Percentiles rank a stretch among this genome's conserved stretches.
Evolutionary conservation across 768 basidiomycete species (phyloP).

Genomic region (Boletellus ananas): DNA sequence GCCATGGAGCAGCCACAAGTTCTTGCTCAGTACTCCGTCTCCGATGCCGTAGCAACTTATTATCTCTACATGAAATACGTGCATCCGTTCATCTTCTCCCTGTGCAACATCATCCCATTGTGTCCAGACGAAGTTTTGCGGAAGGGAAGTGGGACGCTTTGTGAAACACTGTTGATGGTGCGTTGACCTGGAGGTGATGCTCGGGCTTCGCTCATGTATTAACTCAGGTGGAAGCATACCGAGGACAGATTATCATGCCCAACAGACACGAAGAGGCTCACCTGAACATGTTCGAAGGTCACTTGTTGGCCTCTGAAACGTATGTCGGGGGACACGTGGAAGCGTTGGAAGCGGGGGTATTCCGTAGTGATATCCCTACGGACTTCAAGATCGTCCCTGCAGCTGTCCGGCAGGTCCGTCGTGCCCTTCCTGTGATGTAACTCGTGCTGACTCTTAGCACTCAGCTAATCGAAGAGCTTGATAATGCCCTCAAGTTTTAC

Average conservation of each 20-base stretch:
- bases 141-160: constrained; percentile 95
- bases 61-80: constrained; percentile 99
- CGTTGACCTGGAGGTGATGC: constrained; percentile 18
- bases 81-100: constrained; percentile 97
- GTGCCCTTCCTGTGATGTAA: neutral
- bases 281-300: constrained; percentile 91
- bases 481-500: constrained; percentile 86
- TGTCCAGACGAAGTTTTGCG: constrained; percentile 94
- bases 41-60: constrained; percentile 99
- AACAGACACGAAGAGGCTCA: constrained; percentile 93
- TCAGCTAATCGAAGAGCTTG: constrained; percentile 91
- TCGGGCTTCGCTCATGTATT: constrained; percentile 3
- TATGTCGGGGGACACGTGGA: constrained; percentile 99
- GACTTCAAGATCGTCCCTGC: constrained; percentile 93
- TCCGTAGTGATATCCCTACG: constrained; percentile 90
- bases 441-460: neutral
- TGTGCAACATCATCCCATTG: constrained; percentile 98
- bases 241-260: constrained; percentile 93
- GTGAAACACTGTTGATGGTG: constrained; percentile 97
- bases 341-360: constrained; percentile 96
- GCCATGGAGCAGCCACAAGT: constrained; percentile 93
- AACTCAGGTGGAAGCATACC: constrained; percentile 88
- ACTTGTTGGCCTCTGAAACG: constrained; percentile 94
- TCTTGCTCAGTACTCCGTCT: constrained; percentile 97
- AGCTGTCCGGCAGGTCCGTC: constrained; percentile 76